These are phyloP conservation scores for Pyrenopolyporus hunteri DNA, from an alignment of 495 filamentous ascomycete species.

Conservation along the genomic window DNA sequence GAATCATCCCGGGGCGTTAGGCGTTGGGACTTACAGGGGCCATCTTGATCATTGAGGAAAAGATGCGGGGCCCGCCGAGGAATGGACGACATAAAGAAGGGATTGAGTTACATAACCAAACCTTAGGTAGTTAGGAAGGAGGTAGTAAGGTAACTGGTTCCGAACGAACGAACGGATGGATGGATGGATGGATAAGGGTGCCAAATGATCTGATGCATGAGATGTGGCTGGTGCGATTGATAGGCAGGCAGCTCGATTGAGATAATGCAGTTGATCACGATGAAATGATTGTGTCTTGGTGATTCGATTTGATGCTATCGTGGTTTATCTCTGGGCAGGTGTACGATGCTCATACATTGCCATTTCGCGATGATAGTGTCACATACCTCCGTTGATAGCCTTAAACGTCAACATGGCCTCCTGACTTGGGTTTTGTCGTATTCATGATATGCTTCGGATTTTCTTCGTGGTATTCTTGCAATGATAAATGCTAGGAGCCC, in stretches of 20 bases:
- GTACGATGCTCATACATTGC: no score
- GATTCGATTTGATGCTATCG: neutral
- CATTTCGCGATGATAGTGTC: no score
- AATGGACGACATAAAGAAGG: neutral
- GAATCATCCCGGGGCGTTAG: constrained; percentile 22
- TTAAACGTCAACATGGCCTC: no score
- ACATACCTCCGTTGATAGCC: no score
- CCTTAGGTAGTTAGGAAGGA: no score
- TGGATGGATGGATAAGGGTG: constrained; percentile 16
- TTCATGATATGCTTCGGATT: no score
- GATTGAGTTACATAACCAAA: no score
- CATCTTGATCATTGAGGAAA: neutral
- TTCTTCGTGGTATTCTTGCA: no score
- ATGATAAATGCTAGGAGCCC: no score
- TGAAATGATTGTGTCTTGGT: neutral
- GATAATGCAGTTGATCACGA: constrained; percentile 29
- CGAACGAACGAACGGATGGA: neutral
- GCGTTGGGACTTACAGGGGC: constrained; percentile 16
- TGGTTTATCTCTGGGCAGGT: no score
- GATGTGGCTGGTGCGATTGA: constrained; percentile 18
- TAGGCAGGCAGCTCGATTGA: neutral
- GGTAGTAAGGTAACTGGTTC: no score
- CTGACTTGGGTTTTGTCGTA: no score
- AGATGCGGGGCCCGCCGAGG: constrained; percentile 1
- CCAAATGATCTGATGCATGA: constrained; percentile 26